Evolutionary conservation across 805 yeast species (phyloP).

Genomic region (Wickerhamomyces sydowiorum): DNA sequence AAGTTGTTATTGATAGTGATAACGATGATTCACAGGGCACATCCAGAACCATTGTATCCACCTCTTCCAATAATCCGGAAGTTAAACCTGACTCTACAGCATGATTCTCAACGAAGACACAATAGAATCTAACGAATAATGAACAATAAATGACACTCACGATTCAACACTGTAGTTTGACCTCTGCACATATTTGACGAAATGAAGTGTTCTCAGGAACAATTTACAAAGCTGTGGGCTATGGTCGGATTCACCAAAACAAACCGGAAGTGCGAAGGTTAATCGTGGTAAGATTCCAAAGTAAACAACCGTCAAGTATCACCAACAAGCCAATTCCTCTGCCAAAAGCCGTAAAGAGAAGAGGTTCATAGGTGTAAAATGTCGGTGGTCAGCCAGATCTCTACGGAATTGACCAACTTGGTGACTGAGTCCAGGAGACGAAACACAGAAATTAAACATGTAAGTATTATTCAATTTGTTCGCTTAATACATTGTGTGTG

Average conservation of each 20-base stretch:
- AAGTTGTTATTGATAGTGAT: slow-evolving; percentile 34
- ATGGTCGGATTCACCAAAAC: too few species aligned
- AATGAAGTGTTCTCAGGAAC: too few species aligned
- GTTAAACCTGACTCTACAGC: too few species aligned
- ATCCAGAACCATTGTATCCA: not conserved
- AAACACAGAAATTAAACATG: slow-evolving; percentile 60
- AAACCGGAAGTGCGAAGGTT: too few species aligned
- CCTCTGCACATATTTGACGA: too few species aligned
- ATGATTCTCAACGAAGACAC: not conserved
- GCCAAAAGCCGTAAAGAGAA: too few species aligned
- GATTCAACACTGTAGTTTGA: too few species aligned
- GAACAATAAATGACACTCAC: too few species aligned
- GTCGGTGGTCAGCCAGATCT: slow-evolving; percentile 44
- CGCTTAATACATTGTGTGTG: too few species aligned
- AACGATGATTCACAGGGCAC: slow-evolving; percentile 5
- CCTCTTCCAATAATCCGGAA: not conserved
- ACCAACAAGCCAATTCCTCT: not conserved
- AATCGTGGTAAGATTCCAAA: too few species aligned
- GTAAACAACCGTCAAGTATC: not conserved
- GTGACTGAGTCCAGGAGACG: slow-evolving; percentile 68
- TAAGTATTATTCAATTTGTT: slow-evolving; percentile 23
- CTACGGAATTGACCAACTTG: slow-evolving; percentile 53
- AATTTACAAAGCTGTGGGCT: too few species aligned
- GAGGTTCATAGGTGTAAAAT: slow-evolving; percentile 18
- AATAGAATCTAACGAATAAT: not conserved